Evolutionary conservation across 73 alveolate genomes (phyloP).

Genomic region (Stentor coeruleus): DNA sequence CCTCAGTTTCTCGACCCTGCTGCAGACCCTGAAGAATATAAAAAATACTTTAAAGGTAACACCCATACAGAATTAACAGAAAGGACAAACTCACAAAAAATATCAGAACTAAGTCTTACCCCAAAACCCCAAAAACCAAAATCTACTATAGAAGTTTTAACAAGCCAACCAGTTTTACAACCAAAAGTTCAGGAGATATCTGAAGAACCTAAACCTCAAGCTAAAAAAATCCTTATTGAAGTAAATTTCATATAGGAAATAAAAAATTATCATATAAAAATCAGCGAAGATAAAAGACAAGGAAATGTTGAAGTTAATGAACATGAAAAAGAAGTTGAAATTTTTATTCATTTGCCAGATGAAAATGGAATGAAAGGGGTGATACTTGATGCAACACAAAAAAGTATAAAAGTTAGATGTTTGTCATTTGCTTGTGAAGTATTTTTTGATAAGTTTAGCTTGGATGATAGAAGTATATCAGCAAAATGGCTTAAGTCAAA

Average conservation of each 20-base stretch:
- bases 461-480: background rate
- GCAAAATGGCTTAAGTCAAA: background rate
- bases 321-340: background rate
- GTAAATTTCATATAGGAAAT: background rate
- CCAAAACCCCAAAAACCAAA: background rate
- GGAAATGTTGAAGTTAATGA: background rate
- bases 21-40: constrained; percentile 22
- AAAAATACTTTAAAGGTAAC: background rate
- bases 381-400: background rate
- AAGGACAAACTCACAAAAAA: background rate
- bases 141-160: background rate
- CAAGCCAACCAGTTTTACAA: background rate
- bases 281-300: too few species aligned
- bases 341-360: background rate
- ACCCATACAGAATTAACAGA: too few species aligned
- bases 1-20: background rate
- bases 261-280: background rate
- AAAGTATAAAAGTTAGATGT: background rate
- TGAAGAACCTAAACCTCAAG: background rate
- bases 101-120: background rate
- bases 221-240: background rate
- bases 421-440: background rate
- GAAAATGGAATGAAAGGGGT: background rate
- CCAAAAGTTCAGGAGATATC: background rate
- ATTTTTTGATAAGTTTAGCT: background rate